A percentile compares a stretch with the other conserved stretches of the same genome.
Conservation (phyloP, 148 eudicot species). For the Fagopyrum esculentum region DNA sequence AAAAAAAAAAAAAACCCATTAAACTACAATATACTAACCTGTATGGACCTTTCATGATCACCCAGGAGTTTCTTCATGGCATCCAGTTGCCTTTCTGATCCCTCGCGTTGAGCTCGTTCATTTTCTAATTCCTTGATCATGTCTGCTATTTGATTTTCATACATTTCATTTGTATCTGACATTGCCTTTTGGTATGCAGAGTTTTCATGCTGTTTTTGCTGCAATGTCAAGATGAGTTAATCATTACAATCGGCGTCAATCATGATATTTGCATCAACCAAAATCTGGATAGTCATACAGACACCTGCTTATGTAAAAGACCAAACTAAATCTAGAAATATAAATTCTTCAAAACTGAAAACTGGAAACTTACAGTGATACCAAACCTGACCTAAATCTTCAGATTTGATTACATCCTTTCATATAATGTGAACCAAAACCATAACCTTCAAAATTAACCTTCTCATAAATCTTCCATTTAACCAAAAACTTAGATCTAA, state of each 20-base stretch:
- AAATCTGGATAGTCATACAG: neutral
- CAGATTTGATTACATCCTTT: too few relatives aligned
- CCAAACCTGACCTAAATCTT: too few relatives aligned
- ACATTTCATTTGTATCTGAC: conserved; percentile 75
- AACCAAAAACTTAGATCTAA: too few relatives aligned
- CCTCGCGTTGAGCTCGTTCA: conserved; percentile 35
- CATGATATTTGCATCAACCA: neutral
- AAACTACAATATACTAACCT: conserved; percentile 32
- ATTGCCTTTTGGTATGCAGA: conserved; percentile 61
- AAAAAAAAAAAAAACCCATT: neutral
- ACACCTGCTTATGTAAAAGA: neutral
- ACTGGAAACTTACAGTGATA: neutral
- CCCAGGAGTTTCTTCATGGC: conserved; percentile 41
- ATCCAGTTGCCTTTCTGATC: conserved; percentile 43
- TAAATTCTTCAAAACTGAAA: too few relatives aligned
- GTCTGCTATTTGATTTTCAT: conserved; percentile 70
- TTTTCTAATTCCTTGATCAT: conserved; percentile 63
- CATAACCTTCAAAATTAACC: too few relatives aligned
- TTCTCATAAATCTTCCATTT: too few relatives aligned
- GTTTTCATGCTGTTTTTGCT: conserved; percentile 71
- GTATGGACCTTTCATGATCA: conserved; percentile 49
- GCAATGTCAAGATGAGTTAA: conserved; percentile 12
- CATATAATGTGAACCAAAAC: too few relatives aligned
- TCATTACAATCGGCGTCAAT: neutral
- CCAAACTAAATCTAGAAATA: neutral